phyloP scores from a whole-genome alignment of 441 rosid species.

The Syzygium malaccense region DNA sequence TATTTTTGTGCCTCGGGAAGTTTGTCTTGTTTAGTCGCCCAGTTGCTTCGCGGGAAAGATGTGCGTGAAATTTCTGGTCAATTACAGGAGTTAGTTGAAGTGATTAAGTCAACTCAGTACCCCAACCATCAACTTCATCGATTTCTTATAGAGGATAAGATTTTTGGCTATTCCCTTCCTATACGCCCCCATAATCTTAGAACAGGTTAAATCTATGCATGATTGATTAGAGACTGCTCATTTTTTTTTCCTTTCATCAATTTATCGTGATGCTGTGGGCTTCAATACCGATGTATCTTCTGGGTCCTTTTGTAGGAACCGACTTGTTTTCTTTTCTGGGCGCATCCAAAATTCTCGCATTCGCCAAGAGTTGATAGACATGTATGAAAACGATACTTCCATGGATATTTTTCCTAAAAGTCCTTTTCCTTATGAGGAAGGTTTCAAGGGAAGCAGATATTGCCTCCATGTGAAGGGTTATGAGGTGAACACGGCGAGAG shows the following conservation, averaged over 20 bases:
- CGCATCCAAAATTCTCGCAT: constrained; percentile 25
- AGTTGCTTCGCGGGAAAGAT: neutral
- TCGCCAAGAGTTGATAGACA: constrained; percentile 20
- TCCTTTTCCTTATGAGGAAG: constrained; percentile 28
- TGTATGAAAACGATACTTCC: constrained; percentile 24
- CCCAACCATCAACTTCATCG: neutral
- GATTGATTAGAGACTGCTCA: neutral
- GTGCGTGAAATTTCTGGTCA: neutral
- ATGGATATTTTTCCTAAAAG: constrained; percentile 20
- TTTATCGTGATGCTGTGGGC: neutral
- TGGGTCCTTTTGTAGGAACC: constrained; percentile 17
- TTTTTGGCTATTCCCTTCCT: neutral
- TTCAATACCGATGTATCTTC: neutral
- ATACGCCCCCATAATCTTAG: neutral
- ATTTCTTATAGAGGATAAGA: neutral
- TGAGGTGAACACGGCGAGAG: constrained; percentile 37
- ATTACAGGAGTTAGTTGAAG: neutral
- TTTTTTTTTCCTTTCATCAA: neutral
- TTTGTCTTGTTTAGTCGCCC: neutral
- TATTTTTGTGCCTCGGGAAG: neutral
- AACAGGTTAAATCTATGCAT: neutral
- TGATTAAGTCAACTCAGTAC: neutral
- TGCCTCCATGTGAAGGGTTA: constrained; percentile 43
- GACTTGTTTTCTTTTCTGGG: constrained; percentile 33
- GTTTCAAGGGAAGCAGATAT: constrained; percentile 29